These are phyloP conservation scores for Brassica cretica DNA, from an alignment of 345 rosid species.

Conservation along the genomic window DNA sequence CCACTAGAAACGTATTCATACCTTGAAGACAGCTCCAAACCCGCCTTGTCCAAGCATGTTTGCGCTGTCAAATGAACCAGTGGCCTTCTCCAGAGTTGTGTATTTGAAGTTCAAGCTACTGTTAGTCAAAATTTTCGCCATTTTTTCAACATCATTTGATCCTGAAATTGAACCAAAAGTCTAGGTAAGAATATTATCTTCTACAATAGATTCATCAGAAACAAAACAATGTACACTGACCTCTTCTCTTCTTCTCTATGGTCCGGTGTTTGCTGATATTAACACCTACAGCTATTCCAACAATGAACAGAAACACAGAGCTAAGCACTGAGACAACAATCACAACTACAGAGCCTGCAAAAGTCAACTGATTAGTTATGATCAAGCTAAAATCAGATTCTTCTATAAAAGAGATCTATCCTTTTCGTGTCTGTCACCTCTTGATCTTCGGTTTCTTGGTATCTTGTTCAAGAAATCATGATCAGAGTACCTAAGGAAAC, in stretches of 20 bases:
- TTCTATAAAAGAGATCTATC: background rate
- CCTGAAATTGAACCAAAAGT: constrained; percentile 44
- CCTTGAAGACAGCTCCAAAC: constrained; percentile 93
- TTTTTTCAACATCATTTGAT: constrained; percentile 59
- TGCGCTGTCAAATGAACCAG: constrained; percentile 60
- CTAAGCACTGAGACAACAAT: constrained; percentile 71
- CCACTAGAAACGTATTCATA: constrained; percentile 13
- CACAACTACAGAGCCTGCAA: constrained; percentile 59
- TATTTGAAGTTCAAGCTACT: constrained; percentile 90
- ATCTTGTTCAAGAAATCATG: constrained; percentile 66
- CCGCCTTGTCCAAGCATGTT: constrained; percentile 98
- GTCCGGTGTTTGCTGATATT: constrained; percentile 63
- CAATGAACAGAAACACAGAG: constrained; percentile 57
- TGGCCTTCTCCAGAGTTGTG: constrained; percentile 83
- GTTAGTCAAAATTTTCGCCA: constrained; percentile 67
- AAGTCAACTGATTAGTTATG: constrained; percentile 3
- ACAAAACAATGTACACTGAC: constrained; percentile 33
- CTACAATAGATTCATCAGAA: background rate
- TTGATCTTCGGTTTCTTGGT: constrained; percentile 49
- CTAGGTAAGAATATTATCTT: background rate
- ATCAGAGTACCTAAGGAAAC: constrained; percentile 87
- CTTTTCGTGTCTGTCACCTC: constrained; percentile 44
- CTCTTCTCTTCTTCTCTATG: constrained; percentile 72
- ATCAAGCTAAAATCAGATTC: background rate
- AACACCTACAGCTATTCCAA: constrained; percentile 55